Conservation (phyloP, 1,139 yeast genomes). For the Fermentozyma sake region DNA sequence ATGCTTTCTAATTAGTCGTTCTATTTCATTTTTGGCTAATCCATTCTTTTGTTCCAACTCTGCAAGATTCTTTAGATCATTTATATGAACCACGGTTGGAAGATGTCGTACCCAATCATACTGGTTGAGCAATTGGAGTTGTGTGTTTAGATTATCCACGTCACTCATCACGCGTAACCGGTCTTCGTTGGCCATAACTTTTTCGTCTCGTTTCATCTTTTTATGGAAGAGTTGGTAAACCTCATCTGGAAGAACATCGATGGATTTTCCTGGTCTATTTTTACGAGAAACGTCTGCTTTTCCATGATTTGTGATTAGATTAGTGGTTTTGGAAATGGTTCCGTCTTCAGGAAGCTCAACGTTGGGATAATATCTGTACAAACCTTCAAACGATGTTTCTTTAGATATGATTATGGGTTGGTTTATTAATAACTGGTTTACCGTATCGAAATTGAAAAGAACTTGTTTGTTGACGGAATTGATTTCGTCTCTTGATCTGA, state of each 20-base stretch:
- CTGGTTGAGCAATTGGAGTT: constrained; percentile 42
- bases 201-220: constrained; percentile 64
- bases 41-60: constrained; percentile 50
- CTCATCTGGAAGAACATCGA: constrained; percentile 44
- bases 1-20: constrained; percentile 42
- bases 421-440: constrained; percentile 22
- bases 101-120: constrained; percentile 55
- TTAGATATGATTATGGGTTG: constrained; percentile 15
- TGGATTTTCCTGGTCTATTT: constrained; percentile 1
- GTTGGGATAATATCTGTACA: constrained; percentile 11
- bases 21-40: constrained; percentile 50
- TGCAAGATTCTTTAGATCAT: constrained; percentile 37
- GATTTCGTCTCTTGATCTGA: constrained; percentile 19
- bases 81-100: constrained; percentile 50
- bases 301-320: constrained; percentile 2
- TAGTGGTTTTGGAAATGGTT: constrained; percentile 6
- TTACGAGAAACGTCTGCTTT: too few relatives aligned
- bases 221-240: constrained; percentile 50
- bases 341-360: constrained; percentile 6
- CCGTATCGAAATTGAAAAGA: constrained; percentile 30
- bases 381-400: constrained; percentile 6
- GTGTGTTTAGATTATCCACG: constrained; percentile 45
- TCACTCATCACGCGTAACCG: constrained; percentile 46
- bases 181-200: constrained; percentile 57
- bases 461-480: constrained; percentile 8